Evolutionary conservation across 306 rosid species (phyloP), one percentile per base, ranked within the genome.

Genomic region (Cicer cuneatum): DNA sequence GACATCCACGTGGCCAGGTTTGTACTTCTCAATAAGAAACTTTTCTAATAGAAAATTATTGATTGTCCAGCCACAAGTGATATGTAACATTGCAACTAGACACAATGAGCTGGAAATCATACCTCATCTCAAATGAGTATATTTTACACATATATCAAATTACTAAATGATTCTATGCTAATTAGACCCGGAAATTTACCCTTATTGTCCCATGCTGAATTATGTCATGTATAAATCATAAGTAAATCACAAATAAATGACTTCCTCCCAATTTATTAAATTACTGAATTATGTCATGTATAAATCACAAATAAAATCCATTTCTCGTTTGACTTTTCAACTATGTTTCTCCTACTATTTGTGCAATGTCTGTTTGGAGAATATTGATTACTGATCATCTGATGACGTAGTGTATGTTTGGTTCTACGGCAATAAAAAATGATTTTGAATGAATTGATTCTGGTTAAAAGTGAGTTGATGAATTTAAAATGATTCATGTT

Each of bases 1-100:
- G 60, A 64, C 97, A 89, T 62, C 97, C 99, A 18, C 42, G 8
- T 7, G 97, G 99, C 19, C 99, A 92, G 96, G 99, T 94, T 66
- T 65, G 91, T 77, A 71, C 81, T 72, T 61, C 58, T 54, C 41
- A 16, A 12, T 19, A 12, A 48, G 41, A 12, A 10, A 47, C 5
- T 67, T 71, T 77, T 43, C 59, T 46, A 49, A 15, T 39, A 46
- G 67, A 8, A 38, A 5, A 69, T 66, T 58, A 46, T 56, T 54
- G 14, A 62, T 42, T 74, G 18, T 64, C 47, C 35, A 19, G 48
- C 54, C 12, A 24, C 72, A 65, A 45, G 65, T 80, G 67, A 41
- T 18, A 40, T 48, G 65, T 52, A 51, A 43, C 58, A 69, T 79
- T 45, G 41, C 72, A 51, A 14, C 51, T 1, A 2, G 38, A 29